Conservation (phyloP, 2,329 filamentous ascomycete genomes). For the Domatiomyces globalis region DNA sequence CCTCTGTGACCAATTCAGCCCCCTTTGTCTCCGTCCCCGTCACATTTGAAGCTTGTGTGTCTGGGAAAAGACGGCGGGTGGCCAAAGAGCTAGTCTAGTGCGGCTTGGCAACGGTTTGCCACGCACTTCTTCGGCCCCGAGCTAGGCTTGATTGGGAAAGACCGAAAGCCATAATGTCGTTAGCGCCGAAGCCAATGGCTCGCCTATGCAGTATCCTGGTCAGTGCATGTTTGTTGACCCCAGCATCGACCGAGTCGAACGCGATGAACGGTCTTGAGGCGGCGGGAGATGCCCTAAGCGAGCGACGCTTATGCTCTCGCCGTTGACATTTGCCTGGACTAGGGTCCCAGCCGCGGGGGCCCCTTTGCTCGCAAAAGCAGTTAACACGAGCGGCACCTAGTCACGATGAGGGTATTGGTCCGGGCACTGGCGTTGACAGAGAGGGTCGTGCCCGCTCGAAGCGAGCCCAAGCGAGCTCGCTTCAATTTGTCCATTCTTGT, state of each 20-base stretch:
- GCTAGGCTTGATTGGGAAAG: neutral
- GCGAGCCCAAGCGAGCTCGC: constrained; percentile 17
- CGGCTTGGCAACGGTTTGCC: neutral
- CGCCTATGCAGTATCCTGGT: neutral
- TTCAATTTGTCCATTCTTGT: constrained; percentile 16
- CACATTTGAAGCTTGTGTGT: neutral
- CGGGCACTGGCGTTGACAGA: neutral
- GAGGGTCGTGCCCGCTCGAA: constrained; percentile 2
- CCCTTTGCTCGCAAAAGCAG: neutral
- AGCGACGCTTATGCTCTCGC: constrained; percentile 10
- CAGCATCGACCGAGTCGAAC: neutral
- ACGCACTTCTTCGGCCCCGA: neutral
- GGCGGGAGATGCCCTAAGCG: constrained; percentile 18
- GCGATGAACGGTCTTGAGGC: neutral
- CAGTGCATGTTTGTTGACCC: neutral
- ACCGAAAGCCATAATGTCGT: neutral
- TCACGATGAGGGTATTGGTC: neutral
- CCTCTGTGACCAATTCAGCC: neutral
- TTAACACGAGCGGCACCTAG: neutral
- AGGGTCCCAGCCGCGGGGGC: neutral
- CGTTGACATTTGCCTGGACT: neutral
- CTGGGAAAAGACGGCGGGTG: neutral
- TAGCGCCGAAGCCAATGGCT: neutral
- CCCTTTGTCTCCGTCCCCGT: neutral
- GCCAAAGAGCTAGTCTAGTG: neutral